A percentile compares a stretch with the other conserved stretches of the same genome.
Conservation (phyloP, 2,329 filamentous ascomycete genomes). For the Ophiocordyceps camponoti-saundersi region DNA sequence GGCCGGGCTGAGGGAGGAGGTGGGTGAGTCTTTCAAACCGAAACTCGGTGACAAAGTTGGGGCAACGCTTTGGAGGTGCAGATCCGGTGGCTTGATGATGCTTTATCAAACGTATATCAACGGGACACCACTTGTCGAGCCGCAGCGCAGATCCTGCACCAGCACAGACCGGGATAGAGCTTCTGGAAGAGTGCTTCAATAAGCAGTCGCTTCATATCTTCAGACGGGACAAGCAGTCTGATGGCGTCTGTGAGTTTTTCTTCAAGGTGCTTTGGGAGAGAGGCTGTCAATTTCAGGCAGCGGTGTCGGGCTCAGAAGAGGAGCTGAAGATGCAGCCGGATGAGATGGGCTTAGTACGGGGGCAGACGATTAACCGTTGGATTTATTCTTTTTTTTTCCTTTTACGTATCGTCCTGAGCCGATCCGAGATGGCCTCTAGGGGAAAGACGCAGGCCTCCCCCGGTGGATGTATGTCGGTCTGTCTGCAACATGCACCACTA, state of each 20-base stretch:
- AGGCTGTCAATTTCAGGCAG: not conserved
- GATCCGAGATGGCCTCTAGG: not conserved
- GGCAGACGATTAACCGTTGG: not conserved
- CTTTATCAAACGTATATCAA: not conserved
- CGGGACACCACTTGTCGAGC: not conserved
- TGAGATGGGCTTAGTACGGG: not conserved
- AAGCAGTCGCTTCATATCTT: not conserved
- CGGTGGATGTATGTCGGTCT: not conserved
- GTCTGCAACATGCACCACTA: not conserved
- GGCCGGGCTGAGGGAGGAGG: not conserved
- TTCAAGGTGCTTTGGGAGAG: not conserved
- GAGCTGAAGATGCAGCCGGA: constrained; percentile 1
- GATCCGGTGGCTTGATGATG: not conserved
- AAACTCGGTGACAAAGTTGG: not conserved
- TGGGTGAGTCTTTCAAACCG: not conserved
- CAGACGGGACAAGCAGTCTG: not conserved
- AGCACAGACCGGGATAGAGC: not conserved
- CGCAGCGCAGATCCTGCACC: not conserved
- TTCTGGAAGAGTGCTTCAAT: constrained; percentile 1
- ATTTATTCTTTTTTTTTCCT: not conserved
- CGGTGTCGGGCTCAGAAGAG: not conserved
- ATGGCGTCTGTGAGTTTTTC: not conserved
- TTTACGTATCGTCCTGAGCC: not conserved
- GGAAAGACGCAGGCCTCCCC: not conserved
- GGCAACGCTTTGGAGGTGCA: not conserved